phyloP scores from a whole-genome alignment of 2,329 filamentous ascomycete species.

The Teratosphaeria epicoccoides region DNA sequence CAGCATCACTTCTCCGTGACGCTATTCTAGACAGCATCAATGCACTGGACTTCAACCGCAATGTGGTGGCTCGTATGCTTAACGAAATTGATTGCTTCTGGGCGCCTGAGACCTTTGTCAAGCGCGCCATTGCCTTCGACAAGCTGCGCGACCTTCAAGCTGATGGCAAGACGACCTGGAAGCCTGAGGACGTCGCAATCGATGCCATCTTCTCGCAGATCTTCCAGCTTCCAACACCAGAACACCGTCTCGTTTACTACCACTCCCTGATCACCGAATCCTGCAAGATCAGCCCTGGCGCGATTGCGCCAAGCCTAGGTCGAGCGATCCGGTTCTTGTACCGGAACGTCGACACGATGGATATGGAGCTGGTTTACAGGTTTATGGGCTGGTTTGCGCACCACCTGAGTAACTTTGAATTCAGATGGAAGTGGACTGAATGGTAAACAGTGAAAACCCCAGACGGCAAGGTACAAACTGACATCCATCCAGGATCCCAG shows the following conservation, averaged over 20 bases:
- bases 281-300: slow-evolving; percentile 89
- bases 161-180: slow-evolving; percentile 73
- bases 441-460: slow-evolving; percentile 48
- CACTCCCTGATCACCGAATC: slow-evolving; percentile 89
- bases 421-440: slow-evolving; percentile 98
- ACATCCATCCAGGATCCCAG: slow-evolving; percentile 50
- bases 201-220: slow-evolving; percentile 95
- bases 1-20: slow-evolving; percentile 75
- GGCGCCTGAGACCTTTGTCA: slow-evolving; percentile 77
- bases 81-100: slow-evolving; percentile 96
- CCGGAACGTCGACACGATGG: slow-evolving; percentile 68
- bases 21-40: slow-evolving; percentile 87
- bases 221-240: slow-evolving; percentile 72
- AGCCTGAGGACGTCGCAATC: slow-evolving; percentile 94
- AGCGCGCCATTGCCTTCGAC: slow-evolving; percentile 86
- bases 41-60: slow-evolving; percentile 83
- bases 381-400: slow-evolving; percentile 98
- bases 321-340: slow-evolving; percentile 89
- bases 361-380: slow-evolving; percentile 73
- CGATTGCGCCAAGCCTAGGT: slow-evolving; percentile 89
- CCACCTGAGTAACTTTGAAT: slow-evolving; percentile 96
- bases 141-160: slow-evolving; percentile 55
- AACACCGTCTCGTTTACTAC: slow-evolving; percentile 94
- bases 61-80: slow-evolving; percentile 72
- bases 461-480: slow-evolving; percentile 5